These are phyloP conservation scores for Liquidambar formosana DNA, from an alignment of 164 flowering plant genomes.

Conservation along the genomic window DNA sequence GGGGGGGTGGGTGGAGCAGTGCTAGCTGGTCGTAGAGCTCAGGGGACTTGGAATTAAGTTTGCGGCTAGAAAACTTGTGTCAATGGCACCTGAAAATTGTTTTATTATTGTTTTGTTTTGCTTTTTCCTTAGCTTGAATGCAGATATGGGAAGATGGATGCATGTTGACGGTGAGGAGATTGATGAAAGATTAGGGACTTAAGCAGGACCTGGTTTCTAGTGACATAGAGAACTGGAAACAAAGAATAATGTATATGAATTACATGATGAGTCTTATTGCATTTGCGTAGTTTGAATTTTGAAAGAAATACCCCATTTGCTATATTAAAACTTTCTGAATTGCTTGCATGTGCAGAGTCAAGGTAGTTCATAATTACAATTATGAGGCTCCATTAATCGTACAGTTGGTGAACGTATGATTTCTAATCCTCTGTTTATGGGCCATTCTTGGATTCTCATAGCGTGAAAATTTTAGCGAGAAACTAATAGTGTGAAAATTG, in stretches of 20 bases:
- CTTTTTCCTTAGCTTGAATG: slow-evolving; percentile 53
- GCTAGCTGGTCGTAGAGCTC: slow-evolving; percentile 40
- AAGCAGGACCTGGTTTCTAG: slow-evolving; percentile 47
- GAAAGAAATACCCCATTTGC: no score
- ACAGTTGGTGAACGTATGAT: no score
- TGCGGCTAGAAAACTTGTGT: slow-evolving; percentile 53
- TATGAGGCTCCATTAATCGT: no score
- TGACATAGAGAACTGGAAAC: slow-evolving; percentile 30
- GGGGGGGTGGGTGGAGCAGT: slow-evolving; percentile 69
- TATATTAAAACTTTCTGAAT: no score
- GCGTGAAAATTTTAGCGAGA: no score
- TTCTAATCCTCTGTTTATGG: no score
- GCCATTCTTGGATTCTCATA: no score
- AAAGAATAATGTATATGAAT: slow-evolving; percentile 8
- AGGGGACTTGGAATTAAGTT: slow-evolving; percentile 39
- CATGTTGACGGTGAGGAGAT: slow-evolving; percentile 37
- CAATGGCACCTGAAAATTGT: slow-evolving; percentile 43
- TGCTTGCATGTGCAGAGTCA: no score
- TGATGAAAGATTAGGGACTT: slow-evolving; percentile 51
- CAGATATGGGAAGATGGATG: slow-evolving; percentile 52
- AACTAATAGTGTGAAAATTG: no score
- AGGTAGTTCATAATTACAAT: no score
- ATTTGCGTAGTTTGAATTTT: no score
- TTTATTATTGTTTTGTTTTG: slow-evolving; percentile 35
- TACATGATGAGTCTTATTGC: slow-evolving; percentile 10